Base-by-base conservation (phyloP, 371 early-diverging fungal species). In the Mucor racemosus region DNA sequence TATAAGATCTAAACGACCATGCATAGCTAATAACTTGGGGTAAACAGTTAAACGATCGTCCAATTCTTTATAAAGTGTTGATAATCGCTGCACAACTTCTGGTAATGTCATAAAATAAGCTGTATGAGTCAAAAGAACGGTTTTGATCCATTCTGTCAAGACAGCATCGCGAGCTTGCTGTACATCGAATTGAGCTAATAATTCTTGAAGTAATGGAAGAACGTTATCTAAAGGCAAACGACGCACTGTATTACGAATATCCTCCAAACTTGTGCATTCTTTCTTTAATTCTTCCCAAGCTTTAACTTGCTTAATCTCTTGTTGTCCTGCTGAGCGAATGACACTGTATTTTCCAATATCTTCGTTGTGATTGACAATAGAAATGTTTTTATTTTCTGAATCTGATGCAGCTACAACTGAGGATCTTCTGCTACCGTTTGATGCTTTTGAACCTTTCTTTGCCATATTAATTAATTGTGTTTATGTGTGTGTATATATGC, bases 1-100 rank as follows among this genome's bases (percentile, higher is more conserved):
- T 5, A 91, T 83, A 76, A 93, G 73, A 54, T 91, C 92, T 31
- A 93, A 77, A 14, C 92, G 84, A 19, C 93, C 93, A 40, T 79
- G 79, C 60, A 93, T 79, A 46, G 84, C 78, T 38, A 88, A 64
- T 62, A 92, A 66, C 71, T 87, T 86, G 31, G 80, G 73, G 70
- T 84, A 88, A 15, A 80, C 81, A 10, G 72, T 69, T 9, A 81
- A 73, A 26, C 91, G 87, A 9, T 79, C 61, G 42, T 88, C 86
- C 35, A 93, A 64, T 10, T 85, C 80, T 64, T 84, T 82, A 73
- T 92, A 88, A 53, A 93, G 77, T 38, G 75, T 69, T 10, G 86
- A 79, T 26, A 93, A 75, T 66, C 82, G 80, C 58, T 68, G 63
- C 40, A 86, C 84, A 59, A 90, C 67, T 36, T 84, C 80, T 2